phyloP scores from a whole-genome alignment of 2,329 filamentous ascomycete species.

The Bipolaris sorokiniana region DNA sequence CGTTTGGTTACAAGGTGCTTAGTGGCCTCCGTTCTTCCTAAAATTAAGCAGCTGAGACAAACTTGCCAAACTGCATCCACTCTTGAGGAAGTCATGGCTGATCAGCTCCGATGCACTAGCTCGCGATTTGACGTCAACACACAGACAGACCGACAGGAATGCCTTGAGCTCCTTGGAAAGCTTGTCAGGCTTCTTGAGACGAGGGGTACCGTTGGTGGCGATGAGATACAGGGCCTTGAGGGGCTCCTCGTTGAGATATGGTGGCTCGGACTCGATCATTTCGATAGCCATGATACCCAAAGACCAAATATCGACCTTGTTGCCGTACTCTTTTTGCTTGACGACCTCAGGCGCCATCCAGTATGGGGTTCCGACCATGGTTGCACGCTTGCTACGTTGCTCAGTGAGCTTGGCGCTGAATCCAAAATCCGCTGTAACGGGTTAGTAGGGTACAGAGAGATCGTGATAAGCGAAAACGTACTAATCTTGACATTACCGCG shows the following conservation, averaged over 20 bases:
- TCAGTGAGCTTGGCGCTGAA: constrained; percentile 99
- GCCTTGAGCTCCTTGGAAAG: constrained; percentile 97
- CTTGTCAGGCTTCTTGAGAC: constrained; percentile 97
- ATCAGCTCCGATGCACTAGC: constrained; percentile 90
- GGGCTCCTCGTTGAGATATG: constrained; percentile 96
- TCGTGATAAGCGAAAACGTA: constrained; percentile 57
- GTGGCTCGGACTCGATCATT: constrained; percentile 98
- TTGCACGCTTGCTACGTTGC: constrained; percentile 94
- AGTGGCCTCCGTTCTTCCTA: constrained; percentile 68
- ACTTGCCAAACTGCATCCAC: constrained; percentile 82
- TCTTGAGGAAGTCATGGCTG: constrained; percentile 91
- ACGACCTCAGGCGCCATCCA: constrained; percentile 99
- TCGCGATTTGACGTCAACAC: constrained; percentile 93
- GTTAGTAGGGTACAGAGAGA: constrained; percentile 10
- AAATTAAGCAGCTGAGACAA: constrained; percentile 88
- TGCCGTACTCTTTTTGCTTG: constrained; percentile 98
- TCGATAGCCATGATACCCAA: constrained; percentile 99
- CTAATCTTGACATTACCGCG: constrained; percentile 97
- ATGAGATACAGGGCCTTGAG: constrained; percentile 97
- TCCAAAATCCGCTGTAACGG: constrained; percentile 84
- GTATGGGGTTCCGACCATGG: constrained; percentile 98
- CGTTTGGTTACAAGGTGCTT: constrained; percentile 9
- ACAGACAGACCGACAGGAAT: constrained; percentile 94
- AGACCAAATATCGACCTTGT: constrained; percentile 99
- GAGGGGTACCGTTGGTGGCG: constrained; percentile 94